Base-by-base conservation (phyloP, 1,284 basidiomycete genomes). In the Dichomitus squalens region DNA sequence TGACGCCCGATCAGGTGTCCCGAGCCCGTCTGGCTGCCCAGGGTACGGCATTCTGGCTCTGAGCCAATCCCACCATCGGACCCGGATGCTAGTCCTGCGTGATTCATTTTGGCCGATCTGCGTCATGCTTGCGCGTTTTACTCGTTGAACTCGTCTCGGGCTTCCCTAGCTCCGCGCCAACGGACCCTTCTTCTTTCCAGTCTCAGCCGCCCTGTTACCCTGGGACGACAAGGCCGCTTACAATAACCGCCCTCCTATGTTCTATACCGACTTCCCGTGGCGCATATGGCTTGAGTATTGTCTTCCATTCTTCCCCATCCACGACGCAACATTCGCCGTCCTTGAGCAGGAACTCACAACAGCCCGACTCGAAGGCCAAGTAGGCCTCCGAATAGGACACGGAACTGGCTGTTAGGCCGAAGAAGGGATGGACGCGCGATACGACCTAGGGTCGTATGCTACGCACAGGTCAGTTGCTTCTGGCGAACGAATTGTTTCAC, bases 381-480 rank as follows among this genome's bases (percentile, higher is more conserved):
- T 39, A 74, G 72, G 60, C 76, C 81, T 52, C 75, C 75, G 52
- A 61, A 70, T 18, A 74, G 75, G 67, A 74, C 73, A 59, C 80
- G 79, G 81, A 75, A 76, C 52, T 83, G 81, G 76, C 76, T 75
- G 11, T 69, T 78, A 29, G 71, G 79, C 1, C 82, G 81, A 0
- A 92, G 68, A 88, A 88, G 66, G 90, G 90, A 0, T 89, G 94
- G 84, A 93, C 89, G n/a, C 92, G 85, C 64, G 96, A 99, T 77
- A 81, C 93, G 0, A 96, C 96, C 0, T 99, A 96, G 96, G 96
- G 96, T 0, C 98, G 96, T 73, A 98, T 99, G 96, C 74, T 98
- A 25, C 77, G 96, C 23, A 98, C 96, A 0, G 96, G 95, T 0
- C 96, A 98, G 75, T 93, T 91, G 66, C 71, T 99, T 60, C 79